Base-by-base conservation (phyloP, 805 yeast genomes). In the Tetrapisispora namnaoensis region DNA sequence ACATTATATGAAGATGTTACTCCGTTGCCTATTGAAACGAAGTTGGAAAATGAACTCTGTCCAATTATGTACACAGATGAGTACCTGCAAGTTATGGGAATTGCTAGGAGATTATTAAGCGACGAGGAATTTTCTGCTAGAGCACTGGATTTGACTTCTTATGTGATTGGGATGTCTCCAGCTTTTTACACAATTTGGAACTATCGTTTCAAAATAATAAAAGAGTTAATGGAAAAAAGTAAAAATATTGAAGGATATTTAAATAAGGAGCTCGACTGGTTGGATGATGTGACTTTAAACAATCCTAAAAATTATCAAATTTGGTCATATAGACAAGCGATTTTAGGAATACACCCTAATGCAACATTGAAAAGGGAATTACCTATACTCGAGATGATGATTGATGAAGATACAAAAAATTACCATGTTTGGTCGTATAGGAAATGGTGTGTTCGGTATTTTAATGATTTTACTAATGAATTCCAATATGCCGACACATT, bases 371-470 rank as follows among this genome's bases (percentile, higher is more conserved):
- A 66, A 39, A 69, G 81, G 36, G 98, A 93, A 61, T 72, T 73
- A 46, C 83, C 86, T 2, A 73, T 88, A 21, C 70, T 85, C 39
- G 74, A 75, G 37, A 67, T 74, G 43, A 84, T 91, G 84, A 66
- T 93, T 4, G 78, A 76, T 13, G 83, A 80, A 44, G 99, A 93
- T 60, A 63, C 82, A 5, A 93, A 93, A 61, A 93, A 93, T 69
- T 95, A 93, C 65, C 99, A 93, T 59, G 96, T 90, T 6, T 93
- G 99, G 98, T 78, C 96, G 1, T 87, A 89, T 57, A 70, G 91
- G 46, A 84, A 85, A 57, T 90, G 97, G 97, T 67, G 86, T 21
- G 82, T 84, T 10, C 70, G 73, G 36, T 71, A 70, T 55, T 83
- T 82, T 53, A 62, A 70, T 1, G 69, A 79, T 38, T 80, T 68